Conservation (phyloP, 139 green algal species). For the Haematococcus sp. region DNA sequence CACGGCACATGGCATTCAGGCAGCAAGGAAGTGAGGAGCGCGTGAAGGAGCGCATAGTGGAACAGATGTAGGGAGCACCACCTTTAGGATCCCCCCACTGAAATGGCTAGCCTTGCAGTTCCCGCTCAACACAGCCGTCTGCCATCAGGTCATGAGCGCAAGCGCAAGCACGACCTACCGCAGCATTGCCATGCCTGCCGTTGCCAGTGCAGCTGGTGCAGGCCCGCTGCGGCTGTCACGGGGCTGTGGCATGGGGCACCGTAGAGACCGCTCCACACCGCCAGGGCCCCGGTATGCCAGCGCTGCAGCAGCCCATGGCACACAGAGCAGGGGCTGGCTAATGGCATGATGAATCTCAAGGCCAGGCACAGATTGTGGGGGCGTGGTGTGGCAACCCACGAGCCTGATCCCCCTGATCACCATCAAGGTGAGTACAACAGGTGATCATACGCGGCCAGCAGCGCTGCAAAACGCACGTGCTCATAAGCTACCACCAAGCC, state of each 20-base stretch:
- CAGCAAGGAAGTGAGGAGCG: too few species aligned
- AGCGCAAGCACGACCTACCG: not conserved
- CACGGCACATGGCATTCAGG: too few species aligned
- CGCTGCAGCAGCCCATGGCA: not conserved
- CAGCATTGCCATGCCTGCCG: not conserved
- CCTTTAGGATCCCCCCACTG: not conserved
- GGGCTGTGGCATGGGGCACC: not conserved
- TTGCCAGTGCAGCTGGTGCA: not conserved
- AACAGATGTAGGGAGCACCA: not conserved
- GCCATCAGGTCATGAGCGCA: not conserved
- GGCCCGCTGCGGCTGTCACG: not conserved
- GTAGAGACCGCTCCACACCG: not conserved
- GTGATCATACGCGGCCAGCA: too few species aligned
- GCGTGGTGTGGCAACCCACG: not conserved
- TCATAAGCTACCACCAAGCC: too few species aligned
- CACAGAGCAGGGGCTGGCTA: too few species aligned
- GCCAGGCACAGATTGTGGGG: not conserved
- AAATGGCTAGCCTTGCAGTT: not conserved
- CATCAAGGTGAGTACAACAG: not conserved
- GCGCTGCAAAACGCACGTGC: too few species aligned
- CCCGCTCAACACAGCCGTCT: not conserved
- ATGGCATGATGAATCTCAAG: not conserved
- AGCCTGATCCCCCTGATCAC: not conserved
- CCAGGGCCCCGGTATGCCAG: conserved; percentile 38
- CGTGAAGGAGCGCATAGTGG: not conserved